Evolutionary conservation across 2,329 filamentous ascomycete genomes (phyloP).

Genomic region (Hawksworthiomyces lignivorus): DNA sequence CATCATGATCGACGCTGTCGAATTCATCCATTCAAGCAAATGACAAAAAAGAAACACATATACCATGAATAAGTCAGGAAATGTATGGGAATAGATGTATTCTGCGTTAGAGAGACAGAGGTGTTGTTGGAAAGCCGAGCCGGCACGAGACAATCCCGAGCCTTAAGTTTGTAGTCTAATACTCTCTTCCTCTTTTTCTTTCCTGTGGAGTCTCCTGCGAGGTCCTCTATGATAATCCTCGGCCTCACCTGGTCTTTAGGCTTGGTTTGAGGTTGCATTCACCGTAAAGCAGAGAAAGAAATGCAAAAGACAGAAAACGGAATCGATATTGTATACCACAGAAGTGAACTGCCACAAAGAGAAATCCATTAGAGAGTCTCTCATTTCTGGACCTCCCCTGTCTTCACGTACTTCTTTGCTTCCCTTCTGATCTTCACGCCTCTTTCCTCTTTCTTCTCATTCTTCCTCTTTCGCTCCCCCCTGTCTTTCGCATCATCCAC

Average conservation of each 20-base stretch:
- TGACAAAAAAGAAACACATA: too few species aligned
- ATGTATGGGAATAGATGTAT: too few species aligned
- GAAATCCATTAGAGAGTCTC: too few species aligned
- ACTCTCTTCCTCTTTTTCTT: background rate
- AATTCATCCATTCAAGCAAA: too few species aligned
- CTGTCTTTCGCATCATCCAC: background rate
- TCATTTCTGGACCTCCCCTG: too few species aligned
- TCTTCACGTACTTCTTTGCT: background rate
- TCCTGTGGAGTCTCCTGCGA: too few species aligned
- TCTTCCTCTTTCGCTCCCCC: background rate
- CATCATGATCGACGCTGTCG: constrained; percentile 2
- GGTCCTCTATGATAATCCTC: too few species aligned
- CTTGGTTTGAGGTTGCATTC: constrained; percentile 6
- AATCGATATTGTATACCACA: background rate
- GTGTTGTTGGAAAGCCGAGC: too few species aligned
- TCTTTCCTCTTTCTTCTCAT: background rate
- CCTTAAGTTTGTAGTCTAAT: background rate
- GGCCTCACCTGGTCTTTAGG: background rate
- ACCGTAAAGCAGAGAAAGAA: background rate
- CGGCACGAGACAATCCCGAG: constrained; percentile 3
- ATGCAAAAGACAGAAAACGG: background rate
- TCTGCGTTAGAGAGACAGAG: too few species aligned
- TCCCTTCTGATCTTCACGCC: too few species aligned
- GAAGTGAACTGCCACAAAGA: too few species aligned
- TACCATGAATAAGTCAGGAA: too few species aligned